These are phyloP conservation scores for Leccinellum luteum DNA, from an alignment of 768 basidiomycete species.

Conservation along the genomic window DNA sequence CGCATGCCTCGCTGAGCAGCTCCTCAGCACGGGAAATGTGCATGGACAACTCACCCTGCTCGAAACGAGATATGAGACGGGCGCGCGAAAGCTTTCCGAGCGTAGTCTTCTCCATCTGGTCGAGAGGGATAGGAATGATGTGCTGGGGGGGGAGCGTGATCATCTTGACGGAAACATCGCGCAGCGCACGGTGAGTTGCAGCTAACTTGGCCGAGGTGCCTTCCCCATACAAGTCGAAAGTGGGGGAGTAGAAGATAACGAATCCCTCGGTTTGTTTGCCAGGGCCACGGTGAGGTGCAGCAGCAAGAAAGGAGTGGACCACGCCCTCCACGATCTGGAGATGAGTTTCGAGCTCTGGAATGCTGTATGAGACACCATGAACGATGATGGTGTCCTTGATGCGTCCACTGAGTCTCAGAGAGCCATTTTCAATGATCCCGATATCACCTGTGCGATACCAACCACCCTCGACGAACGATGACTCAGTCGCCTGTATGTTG, in stretches of 20 bases:
- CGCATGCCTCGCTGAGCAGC: not conserved
- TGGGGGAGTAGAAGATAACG: not conserved
- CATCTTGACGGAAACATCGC: not conserved
- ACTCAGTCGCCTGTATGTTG: not conserved
- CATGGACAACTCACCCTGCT: not conserved
- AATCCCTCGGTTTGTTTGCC: not conserved
- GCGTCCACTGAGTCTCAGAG: constrained; percentile 36
- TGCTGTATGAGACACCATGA: constrained; percentile 16
- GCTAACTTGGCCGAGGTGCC: not conserved
- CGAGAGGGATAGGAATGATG: not conserved
- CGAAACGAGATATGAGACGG: not conserved
- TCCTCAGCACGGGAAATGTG: not conserved
- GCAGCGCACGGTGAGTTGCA: not conserved
- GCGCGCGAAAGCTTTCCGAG: not conserved
- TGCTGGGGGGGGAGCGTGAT: not conserved
- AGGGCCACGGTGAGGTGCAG: not conserved
- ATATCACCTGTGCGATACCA: constrained; percentile 12
- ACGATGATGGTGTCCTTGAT: constrained; percentile 42
- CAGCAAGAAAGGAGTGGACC: not conserved
- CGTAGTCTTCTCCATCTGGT: not conserved
- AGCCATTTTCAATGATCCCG: constrained; percentile 33
- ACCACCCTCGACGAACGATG: not conserved
- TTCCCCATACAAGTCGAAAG: not conserved
- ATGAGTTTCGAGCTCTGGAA: not conserved
- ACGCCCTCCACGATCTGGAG: not conserved